Evolutionary conservation across 2,329 filamentous ascomycete genomes (phyloP).

Genomic region (Pestalotiopsis fici): DNA sequence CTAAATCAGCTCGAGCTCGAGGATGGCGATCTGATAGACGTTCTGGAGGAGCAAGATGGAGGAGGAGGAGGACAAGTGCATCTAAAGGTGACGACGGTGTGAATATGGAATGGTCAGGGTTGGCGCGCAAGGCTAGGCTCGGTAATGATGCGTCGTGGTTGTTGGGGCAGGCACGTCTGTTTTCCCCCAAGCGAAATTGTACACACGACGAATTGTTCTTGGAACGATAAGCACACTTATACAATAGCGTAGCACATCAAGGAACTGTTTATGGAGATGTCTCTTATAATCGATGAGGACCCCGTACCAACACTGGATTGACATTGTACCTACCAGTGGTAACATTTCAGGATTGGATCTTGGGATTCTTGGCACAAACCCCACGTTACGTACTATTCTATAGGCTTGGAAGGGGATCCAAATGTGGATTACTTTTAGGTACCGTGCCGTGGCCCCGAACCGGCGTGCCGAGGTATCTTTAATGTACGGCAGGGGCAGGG

Average conservation of each 20-base stretch:
- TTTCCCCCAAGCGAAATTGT: no score
- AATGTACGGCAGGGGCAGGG: background rate
- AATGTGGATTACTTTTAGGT: background rate
- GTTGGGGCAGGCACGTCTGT: no score
- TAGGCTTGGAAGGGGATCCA: background rate
- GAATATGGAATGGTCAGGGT: background rate
- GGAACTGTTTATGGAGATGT: no score
- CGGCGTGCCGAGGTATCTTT: background rate
- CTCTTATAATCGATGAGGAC: no score
- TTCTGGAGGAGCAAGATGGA: background rate
- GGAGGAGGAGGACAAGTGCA: background rate
- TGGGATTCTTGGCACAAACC: background rate
- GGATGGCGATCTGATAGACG: slow-evolving; percentile 2
- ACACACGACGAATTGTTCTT: no score
- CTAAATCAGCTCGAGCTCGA: slow-evolving; percentile 6
- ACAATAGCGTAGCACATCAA: no score
- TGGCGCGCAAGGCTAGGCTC: no score
- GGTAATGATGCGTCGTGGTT: no score
- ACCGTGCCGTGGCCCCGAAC: background rate
- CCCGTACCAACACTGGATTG: no score
- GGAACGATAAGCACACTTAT: no score
- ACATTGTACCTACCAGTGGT: no score
- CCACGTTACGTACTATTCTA: background rate
- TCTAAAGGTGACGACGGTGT: background rate
- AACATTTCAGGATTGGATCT: no score